Evolutionary conservation across 768 basidiomycete genomes (phyloP).

Genomic region (Tylopilus vinaceipallidus): DNA sequence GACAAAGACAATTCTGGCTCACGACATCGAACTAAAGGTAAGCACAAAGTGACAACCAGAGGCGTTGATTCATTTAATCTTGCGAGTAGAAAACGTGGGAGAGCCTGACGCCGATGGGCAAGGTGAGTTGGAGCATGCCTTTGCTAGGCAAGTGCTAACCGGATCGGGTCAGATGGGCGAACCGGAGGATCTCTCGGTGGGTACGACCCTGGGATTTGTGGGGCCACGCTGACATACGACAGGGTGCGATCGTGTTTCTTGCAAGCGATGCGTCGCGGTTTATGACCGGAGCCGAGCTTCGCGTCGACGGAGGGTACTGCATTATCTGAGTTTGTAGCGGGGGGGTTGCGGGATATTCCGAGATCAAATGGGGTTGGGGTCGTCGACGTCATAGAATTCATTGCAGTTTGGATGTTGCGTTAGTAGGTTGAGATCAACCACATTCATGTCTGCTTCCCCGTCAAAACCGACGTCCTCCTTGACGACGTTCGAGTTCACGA

Average conservation of each 20-base stretch:
- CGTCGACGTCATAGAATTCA: constrained; percentile 27
- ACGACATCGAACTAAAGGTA: constrained; percentile 75
- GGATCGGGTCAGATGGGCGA: constrained; percentile 69
- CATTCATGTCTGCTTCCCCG: constrained; percentile 17
- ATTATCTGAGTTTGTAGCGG: constrained; percentile 39
- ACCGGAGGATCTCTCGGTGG: constrained; percentile 84
- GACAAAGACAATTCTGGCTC: constrained; percentile 77
- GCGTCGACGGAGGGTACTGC: constrained; percentile 91
- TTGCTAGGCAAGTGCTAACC: constrained; percentile 18
- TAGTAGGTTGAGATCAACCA: neutral
- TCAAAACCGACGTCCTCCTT: constrained; percentile 7
- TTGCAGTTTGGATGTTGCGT: neutral
- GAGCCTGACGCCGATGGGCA: constrained; percentile 80
- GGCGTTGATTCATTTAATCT: neutral
- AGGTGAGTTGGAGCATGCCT: constrained; percentile 39
- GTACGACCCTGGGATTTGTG: constrained; percentile 19
- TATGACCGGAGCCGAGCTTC: constrained; percentile 83
- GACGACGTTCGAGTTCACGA: constrained; percentile 75
- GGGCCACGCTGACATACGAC: constrained; percentile 2
- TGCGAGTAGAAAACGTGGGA: constrained; percentile 76
- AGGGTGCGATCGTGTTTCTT: constrained; percentile 89
- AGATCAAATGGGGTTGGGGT: constrained; percentile 6
- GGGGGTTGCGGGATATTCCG: constrained; percentile 8
- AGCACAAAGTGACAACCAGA: neutral
- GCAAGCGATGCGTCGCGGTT: constrained; percentile 88